Base-by-base conservation (phyloP, 768 basidiomycete genomes). In the Tricholoma hemisulphureum region DNA sequence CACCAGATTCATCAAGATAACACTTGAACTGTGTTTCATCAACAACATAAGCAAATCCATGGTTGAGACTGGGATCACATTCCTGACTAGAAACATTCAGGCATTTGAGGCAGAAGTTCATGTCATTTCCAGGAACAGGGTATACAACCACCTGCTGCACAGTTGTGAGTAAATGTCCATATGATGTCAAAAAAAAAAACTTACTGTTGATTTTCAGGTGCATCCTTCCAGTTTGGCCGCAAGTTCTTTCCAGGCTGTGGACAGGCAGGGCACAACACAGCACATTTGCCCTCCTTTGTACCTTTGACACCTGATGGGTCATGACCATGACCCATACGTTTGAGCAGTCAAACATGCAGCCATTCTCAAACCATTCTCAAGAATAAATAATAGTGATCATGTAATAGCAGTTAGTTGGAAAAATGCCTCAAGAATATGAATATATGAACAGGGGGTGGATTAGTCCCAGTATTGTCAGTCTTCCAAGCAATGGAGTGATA, bases 191-290 rank as follows among this genome's bases (percentile, higher is more conserved):
- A n/a, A n/a, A n/a, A n/a, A n/a, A n/a, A n/a, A n/a, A n/a, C n/a
- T n/a, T n/a, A n/a, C n/a, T n/a, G n/a, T n/a, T n/a, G n/a, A 23
- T 28, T 32, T 11, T 58, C 50, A 6, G 61, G 57, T 1, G 46
- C 60, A 14, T 51, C 20, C 14, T 58, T 32, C 71, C 67, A 70
- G 8, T 60, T 57, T 6, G 14, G 24, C 2, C 62, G 66, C 11
- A 72, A 35, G 51, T 73, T 72, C 18, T 60, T 66, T 2, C 55
- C 64, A 1, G 67, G 70, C 11, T 70, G 65, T 6, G 69, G 69
- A 55, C 69, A 72, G 3, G 65, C 65, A 9, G 66, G 67, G 43
- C 71, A 73, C 21, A 60, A 11, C 2, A 72, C 56, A 2, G 66
- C 70, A 21, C 62, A 60, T 49, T 67, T 61, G 0, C 66, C 65